phyloP scores from a whole-genome alignment of 768 basidiomycete species.

The Amanita molliuscula region DNA sequence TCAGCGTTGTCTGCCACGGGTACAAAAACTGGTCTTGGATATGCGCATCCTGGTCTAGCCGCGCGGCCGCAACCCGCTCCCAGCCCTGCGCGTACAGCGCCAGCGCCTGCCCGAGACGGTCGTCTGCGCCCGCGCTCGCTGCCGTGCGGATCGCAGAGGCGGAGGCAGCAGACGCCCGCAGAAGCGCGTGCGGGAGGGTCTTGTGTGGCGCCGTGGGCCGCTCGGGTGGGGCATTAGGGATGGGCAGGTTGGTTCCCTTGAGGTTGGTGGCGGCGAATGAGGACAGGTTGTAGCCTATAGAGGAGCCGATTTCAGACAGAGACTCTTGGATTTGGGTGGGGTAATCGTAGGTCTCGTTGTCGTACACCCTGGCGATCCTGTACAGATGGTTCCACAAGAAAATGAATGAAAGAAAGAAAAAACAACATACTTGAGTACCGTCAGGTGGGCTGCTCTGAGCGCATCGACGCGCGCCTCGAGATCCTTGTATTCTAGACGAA shows the following conservation, averaged over 20 bases:
- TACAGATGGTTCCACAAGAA: neutral
- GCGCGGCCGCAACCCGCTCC: constrained; percentile 72
- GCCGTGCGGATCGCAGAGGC: constrained; percentile 34
- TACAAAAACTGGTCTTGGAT: constrained; percentile 60
- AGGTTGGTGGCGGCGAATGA: constrained; percentile 82
- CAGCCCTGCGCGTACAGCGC: constrained; percentile 72
- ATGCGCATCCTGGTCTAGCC: constrained; percentile 69
- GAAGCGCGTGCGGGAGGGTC: constrained; percentile 92
- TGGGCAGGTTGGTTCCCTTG: constrained; percentile 81
- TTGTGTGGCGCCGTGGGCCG: constrained; percentile 67
- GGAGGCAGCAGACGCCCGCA: constrained; percentile 65
- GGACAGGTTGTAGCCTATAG: constrained; percentile 65
- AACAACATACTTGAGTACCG: constrained; percentile 60
- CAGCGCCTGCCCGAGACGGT: constrained; percentile 71
- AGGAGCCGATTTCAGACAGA: constrained; percentile 57
- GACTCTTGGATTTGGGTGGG: constrained; percentile 85
- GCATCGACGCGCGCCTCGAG: constrained; percentile 94
- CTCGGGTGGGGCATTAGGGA: constrained; percentile 46
- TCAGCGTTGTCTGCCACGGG: constrained; percentile 85
- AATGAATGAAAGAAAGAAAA: neutral
- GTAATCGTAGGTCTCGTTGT: constrained; percentile 82
- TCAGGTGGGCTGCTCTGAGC: constrained; percentile 65
- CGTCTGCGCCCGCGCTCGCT: constrained; percentile 26
- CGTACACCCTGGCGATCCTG: constrained; percentile 85
- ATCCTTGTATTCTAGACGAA: constrained; percentile 84